A percentile compares a stretch with the other conserved stretches of the same genome.
Evolutionary conservation across 2,329 filamentous ascomycete species (phyloP).

Genomic region (Pyricularia pennisetigena): DNA sequence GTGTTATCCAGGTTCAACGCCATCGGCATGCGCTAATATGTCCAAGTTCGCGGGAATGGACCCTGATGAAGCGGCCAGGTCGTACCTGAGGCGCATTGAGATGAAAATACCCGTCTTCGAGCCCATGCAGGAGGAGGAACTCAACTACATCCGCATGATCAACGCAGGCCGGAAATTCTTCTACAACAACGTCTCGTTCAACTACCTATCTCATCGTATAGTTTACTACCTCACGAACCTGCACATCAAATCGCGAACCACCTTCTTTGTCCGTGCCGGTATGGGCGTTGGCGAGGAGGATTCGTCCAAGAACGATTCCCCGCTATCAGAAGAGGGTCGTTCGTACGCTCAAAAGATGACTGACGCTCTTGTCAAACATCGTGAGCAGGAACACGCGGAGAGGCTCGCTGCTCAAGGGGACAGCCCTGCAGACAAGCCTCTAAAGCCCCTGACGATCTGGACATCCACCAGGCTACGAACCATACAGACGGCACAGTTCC

Average conservation of each 20-base stretch:
- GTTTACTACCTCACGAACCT: slow-evolving; percentile 97
- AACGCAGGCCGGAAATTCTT: slow-evolving; percentile 89
- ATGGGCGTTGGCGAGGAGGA: slow-evolving; percentile 72
- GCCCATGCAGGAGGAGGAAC: slow-evolving; percentile 86
- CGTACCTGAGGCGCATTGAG: slow-evolving; percentile 84
- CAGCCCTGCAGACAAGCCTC: slow-evolving; percentile 42
- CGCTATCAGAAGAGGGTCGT: slow-evolving; percentile 68
- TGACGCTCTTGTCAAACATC: slow-evolving; percentile 70
- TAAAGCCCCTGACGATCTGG: slow-evolving; percentile 80
- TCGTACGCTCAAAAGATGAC: slow-evolving; percentile 81
- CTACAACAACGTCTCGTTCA: slow-evolving; percentile 95
- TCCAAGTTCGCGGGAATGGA: slow-evolving; percentile 78
- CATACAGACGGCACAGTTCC: slow-evolving; percentile 75
- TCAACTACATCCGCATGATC: slow-evolving; percentile 99
- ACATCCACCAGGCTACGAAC: slow-evolving; percentile 86
- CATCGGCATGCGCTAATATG: neutral
- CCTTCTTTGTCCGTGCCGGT: slow-evolving; percentile 85
- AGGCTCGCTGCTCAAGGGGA: slow-evolving; percentile 56
- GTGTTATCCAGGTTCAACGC: slow-evolving; percentile 16
- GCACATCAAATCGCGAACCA: slow-evolving; percentile 90
- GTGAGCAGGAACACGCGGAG: slow-evolving; percentile 68
- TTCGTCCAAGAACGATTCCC: slow-evolving; percentile 84
- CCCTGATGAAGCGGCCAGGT: slow-evolving; percentile 80
- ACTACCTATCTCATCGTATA: slow-evolving; percentile 92
- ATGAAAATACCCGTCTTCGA: slow-evolving; percentile 93